Percentiles rank a stretch among this genome's conserved stretches.
Evolutionary conservation across 75 land plant species (phyloP).

Genomic region (Cryptomeria japonica): DNA sequence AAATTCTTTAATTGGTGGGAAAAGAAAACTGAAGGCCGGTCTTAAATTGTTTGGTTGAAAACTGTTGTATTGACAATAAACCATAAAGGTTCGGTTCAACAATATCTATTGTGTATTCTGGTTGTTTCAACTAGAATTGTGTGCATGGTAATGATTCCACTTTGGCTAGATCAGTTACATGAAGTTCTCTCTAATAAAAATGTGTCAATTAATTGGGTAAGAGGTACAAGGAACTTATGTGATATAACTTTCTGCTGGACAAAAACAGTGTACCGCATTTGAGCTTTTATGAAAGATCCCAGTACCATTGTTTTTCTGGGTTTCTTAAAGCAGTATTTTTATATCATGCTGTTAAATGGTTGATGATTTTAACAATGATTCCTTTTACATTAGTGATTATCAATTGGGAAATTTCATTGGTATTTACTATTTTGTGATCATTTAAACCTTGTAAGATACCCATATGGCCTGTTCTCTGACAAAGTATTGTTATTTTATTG

Average conservation of each 20-base stretch:
- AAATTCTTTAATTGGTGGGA: conserved; percentile 77
- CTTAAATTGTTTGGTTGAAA: conserved; percentile 1
- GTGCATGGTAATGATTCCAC: background rate
- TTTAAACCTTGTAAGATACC: background rate
- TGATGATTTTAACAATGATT: background rate
- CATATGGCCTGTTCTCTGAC: background rate
- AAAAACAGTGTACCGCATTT: background rate
- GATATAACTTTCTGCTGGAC: background rate
- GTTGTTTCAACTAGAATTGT: background rate
- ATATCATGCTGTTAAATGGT: background rate
- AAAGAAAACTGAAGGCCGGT: conserved; percentile 28
- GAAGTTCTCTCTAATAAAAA: background rate
- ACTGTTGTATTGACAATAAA: background rate
- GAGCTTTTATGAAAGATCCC: background rate
- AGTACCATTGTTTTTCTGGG: background rate
- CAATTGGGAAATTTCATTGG: background rate
- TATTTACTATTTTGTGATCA: background rate
- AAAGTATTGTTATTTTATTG: background rate
- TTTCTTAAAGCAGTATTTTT: background rate
- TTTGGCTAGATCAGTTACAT: background rate
- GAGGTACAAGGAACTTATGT: background rate
- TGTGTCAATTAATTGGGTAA: background rate
- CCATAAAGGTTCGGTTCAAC: background rate
- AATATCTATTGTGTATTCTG: background rate
- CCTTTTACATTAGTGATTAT: background rate